Evolutionary conservation across 176 grass and related monocot species (phyloP).

Genomic region (Musa itinerans): DNA sequence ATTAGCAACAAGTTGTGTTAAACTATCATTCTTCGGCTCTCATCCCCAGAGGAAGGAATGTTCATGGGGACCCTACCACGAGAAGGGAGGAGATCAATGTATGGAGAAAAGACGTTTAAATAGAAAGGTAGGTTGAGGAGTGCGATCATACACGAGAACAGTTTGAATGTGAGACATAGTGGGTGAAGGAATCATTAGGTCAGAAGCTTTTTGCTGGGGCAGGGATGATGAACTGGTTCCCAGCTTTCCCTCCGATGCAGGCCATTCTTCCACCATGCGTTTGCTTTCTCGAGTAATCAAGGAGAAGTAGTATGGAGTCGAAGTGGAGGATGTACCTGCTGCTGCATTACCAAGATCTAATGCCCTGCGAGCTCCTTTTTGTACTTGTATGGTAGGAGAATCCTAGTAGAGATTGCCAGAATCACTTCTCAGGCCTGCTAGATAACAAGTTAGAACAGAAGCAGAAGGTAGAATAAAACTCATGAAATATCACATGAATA

Average conservation of each 20-base stretch:
- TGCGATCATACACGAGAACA: background rate
- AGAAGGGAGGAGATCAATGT: background rate
- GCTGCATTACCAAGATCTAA: background rate
- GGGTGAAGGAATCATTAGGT: slow-evolving; percentile 18
- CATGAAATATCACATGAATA: no score
- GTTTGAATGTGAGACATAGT: slow-evolving; percentile 2
- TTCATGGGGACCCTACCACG: background rate
- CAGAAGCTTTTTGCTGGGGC: slow-evolving; percentile 4
- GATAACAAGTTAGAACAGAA: background rate
- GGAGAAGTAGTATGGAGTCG: no score
- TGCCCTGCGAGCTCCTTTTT: background rate
- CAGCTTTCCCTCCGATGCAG: background rate
- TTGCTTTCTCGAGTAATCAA: no score
- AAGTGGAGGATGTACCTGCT: no score
- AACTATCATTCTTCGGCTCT: no score
- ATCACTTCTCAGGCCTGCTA: slow-evolving; percentile 2
- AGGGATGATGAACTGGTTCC: slow-evolving; percentile 3
- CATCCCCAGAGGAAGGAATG: slow-evolving; percentile 4
- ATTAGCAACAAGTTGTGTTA: no score
- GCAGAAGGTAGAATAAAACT: background rate
- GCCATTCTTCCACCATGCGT: no score
- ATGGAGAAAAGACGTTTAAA: background rate
- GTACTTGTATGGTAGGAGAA: slow-evolving; percentile 9
- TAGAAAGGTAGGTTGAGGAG: background rate
- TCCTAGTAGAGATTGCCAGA: background rate